A percentile compares a stretch with the other conserved stretches of the same genome.
phyloP scores from a whole-genome alignment of 140 eudicot genomes.

The Ambrosia hybrid region DNA sequence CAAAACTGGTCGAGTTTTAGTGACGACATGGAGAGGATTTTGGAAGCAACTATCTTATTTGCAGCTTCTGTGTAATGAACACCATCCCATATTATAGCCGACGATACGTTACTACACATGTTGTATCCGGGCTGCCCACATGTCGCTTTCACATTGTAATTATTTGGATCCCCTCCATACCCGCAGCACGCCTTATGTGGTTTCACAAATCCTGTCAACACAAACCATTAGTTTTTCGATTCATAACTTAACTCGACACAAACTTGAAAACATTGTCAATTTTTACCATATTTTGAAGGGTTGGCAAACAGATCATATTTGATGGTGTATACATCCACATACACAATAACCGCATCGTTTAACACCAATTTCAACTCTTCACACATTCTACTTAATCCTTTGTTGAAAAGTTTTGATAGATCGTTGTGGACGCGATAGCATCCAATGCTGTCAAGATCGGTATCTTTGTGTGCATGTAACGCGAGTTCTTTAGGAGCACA shows the following conservation, averaged over 20 bases:
- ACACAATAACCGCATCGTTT: conserved; percentile 42
- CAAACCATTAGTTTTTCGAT: conserved; percentile 11
- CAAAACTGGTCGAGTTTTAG: conserved; percentile 24
- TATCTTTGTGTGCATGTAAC: conserved; percentile 31
- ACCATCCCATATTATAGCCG: conserved; percentile 43
- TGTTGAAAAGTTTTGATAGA: conserved; percentile 49
- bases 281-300: conserved; percentile 51
- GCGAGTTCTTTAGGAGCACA: conserved; percentile 64
- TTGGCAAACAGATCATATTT: conserved; percentile 59
- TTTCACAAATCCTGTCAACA: conserved; percentile 28
- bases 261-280: neutral
- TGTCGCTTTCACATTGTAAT: conserved; percentile 38
- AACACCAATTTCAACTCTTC: conserved; percentile 28
- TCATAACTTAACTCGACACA: neutral
- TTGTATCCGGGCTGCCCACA: conserved; percentile 47
- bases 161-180: conserved; percentile 41
- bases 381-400: conserved; percentile 42
- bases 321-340: conserved; percentile 51
- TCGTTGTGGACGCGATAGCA: conserved; percentile 56
- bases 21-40: conserved; percentile 32
- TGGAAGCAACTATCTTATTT: conserved; percentile 33
- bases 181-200: conserved; percentile 42
- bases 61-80: conserved; percentile 50
- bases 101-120: conserved; percentile 38
- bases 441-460: conserved; percentile 53